Evolutionary conservation across 2,329 filamentous ascomycete species (phyloP), one percentile per base, ranked within the genome.

Genomic region (Ophiostoma triangulosporum): DNA sequence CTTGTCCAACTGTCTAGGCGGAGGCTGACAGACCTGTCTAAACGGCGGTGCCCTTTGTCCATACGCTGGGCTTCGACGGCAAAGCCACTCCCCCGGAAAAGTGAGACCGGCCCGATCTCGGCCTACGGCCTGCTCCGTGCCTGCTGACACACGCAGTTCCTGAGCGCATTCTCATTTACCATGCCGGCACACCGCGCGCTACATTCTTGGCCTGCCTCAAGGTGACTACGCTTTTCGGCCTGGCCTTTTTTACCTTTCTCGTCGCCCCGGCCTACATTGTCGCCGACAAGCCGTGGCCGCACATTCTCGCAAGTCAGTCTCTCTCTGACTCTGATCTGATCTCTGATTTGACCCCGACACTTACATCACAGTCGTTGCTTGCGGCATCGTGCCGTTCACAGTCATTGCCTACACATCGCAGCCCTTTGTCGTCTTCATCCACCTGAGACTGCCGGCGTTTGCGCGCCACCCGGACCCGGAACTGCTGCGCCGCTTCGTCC

Each of bases 361-460:
- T 17, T 2, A 6, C 58, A 84, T 11, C 11, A 7, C 24, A 31
- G 80, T 81, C 54, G 67, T 77, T 48, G 62, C 78, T 50, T 79
- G 75, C 57, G 80, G 83, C 60, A 64, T 83, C 35, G 66, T 85
- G 8, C 87, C 87, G 3, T 69, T 88, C 60, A 54, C 79, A 33
- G 78, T 82, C 61, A 73, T 88, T 22, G 71, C 76, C 33, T 84
- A 81, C 64, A 76, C 76, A 48, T 80, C 83, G 2, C 73, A 78
- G 0, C 84, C 87, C 3, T 86, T 85, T 62, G 85, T 91, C 7
- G 80, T 81, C 38, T 81, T 82, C 62, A 74, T 93, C 56, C 80
- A 86, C 65, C 69, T 93, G 50, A 76, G 77, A 22, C 72, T 90
- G 1, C 88, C 88, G 0, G 64, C 71, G 0, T 77, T 76, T 59